Evolutionary conservation across 176 grass and related monocot species (phyloP).

Genomic region (Bolboschoenus planiculmis): DNA sequence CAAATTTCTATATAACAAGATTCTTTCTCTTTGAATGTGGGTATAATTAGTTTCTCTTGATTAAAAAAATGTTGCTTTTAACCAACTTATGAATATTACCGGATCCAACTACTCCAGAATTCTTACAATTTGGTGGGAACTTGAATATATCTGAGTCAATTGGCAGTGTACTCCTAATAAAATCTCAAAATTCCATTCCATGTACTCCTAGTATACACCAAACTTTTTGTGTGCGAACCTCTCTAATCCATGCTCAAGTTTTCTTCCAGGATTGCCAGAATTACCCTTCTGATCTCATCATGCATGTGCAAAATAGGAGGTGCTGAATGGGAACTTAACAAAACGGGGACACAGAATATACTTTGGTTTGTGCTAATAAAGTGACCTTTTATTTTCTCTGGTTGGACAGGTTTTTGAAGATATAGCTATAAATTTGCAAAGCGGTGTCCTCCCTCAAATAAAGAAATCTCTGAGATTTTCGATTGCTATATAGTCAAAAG

Average conservation of each 20-base stretch:
- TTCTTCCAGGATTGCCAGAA: background rate
- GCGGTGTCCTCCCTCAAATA: background rate
- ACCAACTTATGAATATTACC: too few relatives aligned
- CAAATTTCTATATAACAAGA: background rate
- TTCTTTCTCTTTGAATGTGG: background rate
- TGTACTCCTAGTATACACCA: too few relatives aligned
- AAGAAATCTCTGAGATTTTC: background rate
- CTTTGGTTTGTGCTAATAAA: background rate
- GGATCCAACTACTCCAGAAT: background rate
- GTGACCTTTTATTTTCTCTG: background rate
- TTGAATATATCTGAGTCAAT: background rate
- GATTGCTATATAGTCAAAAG: background rate
- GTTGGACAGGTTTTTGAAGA: conserved; percentile 11
- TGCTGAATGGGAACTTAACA: background rate
- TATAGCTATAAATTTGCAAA: background rate
- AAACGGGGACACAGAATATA: background rate
- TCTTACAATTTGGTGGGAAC: background rate
- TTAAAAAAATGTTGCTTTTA: background rate
- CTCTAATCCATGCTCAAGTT: background rate
- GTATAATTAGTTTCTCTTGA: background rate
- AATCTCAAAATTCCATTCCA: background rate
- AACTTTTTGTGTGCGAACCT: background rate
- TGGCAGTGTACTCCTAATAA: background rate
- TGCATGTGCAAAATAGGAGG: background rate
- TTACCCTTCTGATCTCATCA: background rate